Conservation (phyloP, 192 early-diverging fungal species). For the Linnemannia exigua region DNA sequence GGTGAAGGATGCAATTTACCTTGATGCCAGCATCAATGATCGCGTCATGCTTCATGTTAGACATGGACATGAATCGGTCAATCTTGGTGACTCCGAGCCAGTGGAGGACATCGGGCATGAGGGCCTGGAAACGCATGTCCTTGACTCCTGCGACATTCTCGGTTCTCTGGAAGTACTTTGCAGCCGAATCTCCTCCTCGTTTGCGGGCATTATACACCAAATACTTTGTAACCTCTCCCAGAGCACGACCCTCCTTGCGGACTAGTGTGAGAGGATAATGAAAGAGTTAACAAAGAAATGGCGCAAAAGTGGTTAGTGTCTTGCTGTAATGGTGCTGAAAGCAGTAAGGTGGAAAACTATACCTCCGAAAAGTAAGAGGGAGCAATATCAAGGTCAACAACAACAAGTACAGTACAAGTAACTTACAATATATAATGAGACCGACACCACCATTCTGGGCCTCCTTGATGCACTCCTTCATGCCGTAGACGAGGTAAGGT, state of each 20-base stretch:
- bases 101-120: conserved; percentile 97
- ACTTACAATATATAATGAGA: conserved; percentile 92
- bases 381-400: no score
- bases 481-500: conserved; percentile 88
- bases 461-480: conserved; percentile 89
- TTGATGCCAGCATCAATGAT: conserved; percentile 83
- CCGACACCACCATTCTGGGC: conserved; percentile 94
- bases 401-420: neutral
- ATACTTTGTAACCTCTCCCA: conserved; percentile 98
- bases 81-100: conserved; percentile 96
- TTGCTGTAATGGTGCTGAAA: neutral
- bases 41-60: conserved; percentile 89
- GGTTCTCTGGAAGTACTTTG: conserved; percentile 90
- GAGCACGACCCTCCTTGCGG: conserved; percentile 94
- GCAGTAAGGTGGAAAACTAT: neutral
- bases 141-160: conserved; percentile 56
- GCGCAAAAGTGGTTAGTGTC: neutral
- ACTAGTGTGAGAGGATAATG: conserved; percentile 56
- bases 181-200: conserved; percentile 89
- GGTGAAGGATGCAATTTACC: conserved; percentile 12
- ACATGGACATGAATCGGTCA: conserved; percentile 87
- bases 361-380: neutral
- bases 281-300: neutral
- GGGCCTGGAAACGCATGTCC: conserved; percentile 97
- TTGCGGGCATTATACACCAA: conserved; percentile 96